Evolutionary conservation across 2,329 filamentous ascomycete genomes (phyloP).

Genomic region (Colletotrichum tropicale): DNA sequence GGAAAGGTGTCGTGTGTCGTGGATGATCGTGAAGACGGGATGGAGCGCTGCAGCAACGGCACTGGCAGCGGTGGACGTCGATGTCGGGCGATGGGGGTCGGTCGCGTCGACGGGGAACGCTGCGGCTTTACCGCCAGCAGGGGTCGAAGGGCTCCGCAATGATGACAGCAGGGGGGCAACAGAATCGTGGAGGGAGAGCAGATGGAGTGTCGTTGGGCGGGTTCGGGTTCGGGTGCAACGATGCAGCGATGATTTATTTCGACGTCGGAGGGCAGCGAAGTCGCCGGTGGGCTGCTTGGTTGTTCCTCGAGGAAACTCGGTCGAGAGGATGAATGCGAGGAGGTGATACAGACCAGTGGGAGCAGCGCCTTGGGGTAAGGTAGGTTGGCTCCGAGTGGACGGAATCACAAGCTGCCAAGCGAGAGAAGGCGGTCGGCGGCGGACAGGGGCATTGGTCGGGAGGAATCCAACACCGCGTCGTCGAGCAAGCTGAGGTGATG

Average conservation of each 20-base stretch:
- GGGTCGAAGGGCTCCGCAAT: slow-evolving; percentile 12
- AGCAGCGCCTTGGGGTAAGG: not conserved
- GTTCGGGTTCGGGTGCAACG: not conserved
- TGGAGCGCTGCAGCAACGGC: not conserved
- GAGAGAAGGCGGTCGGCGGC: not conserved
- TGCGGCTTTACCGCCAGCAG: slow-evolving; percentile 21
- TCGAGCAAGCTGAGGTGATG: not conserved
- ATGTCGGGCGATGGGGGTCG: slow-evolving; percentile 20
- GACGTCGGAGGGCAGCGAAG: not conserved
- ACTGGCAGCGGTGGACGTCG: slow-evolving; percentile 7
- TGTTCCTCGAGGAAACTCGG: not conserved
- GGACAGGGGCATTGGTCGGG: slow-evolving; percentile 12
- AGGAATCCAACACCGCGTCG: not conserved
- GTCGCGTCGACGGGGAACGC: slow-evolving; percentile 20
- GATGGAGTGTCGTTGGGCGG: not conserved
- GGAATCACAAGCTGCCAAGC: slow-evolving; percentile 11
- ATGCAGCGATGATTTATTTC: not conserved
- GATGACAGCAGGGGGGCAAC: slow-evolving; percentile 9
- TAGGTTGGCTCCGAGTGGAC: not conserved
- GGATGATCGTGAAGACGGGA: not conserved
- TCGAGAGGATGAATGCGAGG: not conserved
- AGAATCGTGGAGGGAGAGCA: not conserved
- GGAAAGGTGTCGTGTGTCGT: slow-evolving; percentile 2
- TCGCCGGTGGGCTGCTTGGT: not conserved
- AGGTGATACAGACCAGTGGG: not conserved